These are phyloP conservation scores for Pyrus pyrifolia DNA, from an alignment of 306 rosid species.

Conservation along the genomic window DNA sequence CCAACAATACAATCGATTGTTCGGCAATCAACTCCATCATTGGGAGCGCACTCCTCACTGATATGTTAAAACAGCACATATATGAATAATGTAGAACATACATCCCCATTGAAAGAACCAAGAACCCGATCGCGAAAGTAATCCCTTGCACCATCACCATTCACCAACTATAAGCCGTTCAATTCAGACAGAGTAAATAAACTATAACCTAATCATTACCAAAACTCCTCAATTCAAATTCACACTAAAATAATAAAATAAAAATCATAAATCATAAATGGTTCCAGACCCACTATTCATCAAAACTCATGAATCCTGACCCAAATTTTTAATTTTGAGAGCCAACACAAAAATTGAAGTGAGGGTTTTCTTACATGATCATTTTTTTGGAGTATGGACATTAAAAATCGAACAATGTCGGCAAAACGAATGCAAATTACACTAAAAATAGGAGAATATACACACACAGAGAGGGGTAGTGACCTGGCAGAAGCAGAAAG, in stretches of 20 bases:
- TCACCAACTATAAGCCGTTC: background rate
- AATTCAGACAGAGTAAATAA: background rate
- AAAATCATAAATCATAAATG: too few relatives aligned
- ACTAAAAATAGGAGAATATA: background rate
- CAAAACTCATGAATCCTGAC: background rate
- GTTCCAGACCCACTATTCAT: background rate
- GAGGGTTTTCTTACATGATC: background rate
- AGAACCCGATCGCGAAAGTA: background rate
- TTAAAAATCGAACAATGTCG: background rate
- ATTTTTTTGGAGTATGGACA: background rate
- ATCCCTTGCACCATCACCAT: background rate
- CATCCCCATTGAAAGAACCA: background rate
- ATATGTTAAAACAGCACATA: background rate
- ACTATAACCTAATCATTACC: background rate
- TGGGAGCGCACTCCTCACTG: background rate
- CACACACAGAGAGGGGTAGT: background rate
- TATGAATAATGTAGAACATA: background rate
- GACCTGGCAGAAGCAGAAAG: conserved; percentile 52
- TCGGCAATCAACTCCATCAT: background rate
- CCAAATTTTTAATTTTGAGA: background rate
- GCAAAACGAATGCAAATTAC: background rate
- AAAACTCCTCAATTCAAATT: background rate
- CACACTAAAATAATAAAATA: background rate
- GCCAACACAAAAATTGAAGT: background rate
- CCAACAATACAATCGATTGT: background rate